These are phyloP conservation scores for Suhomyces maxii DNA, from an alignment of 1,139 yeast genomes.

Conservation along the genomic window DNA sequence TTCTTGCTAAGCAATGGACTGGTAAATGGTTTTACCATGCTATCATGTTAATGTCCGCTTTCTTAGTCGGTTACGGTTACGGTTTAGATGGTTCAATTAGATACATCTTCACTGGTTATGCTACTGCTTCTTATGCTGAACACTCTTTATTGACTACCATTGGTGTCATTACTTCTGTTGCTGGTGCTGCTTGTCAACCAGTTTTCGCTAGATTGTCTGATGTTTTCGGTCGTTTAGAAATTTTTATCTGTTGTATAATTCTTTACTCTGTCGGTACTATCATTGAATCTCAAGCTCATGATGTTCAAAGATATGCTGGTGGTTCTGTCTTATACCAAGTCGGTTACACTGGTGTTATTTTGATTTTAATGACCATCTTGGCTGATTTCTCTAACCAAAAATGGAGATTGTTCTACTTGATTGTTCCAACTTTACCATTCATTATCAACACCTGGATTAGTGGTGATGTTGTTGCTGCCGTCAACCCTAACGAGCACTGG, in stretches of 20 bases:
- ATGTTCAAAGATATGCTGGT: constrained; percentile 23
- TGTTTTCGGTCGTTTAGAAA: constrained; percentile 23
- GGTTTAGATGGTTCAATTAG: constrained; percentile 25
- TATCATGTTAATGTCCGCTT: constrained; percentile 23
- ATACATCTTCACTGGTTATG: constrained; percentile 17
- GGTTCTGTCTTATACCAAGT: constrained; percentile 25
- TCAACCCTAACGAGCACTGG: constrained; percentile 20
- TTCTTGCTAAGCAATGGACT: constrained; percentile 31
- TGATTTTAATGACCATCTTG: constrained; percentile 19
- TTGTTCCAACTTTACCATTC: constrained; percentile 24
- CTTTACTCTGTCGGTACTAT: constrained; percentile 25
- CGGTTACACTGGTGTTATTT: constrained; percentile 23
- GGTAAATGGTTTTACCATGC: constrained; percentile 18
- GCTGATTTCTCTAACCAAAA: constrained; percentile 24
- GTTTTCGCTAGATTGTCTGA: constrained; percentile 24
- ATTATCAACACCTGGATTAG: constrained; percentile 26
- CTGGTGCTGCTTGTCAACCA: constrained; percentile 26
- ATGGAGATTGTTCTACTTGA: constrained; percentile 23
- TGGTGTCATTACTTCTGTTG: constrained; percentile 21
- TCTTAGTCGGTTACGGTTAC: constrained; percentile 32
- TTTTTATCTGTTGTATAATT: constrained; percentile 19
- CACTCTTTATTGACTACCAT: constrained; percentile 23
- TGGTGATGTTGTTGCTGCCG: constrained; percentile 19
- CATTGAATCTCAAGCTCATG: constrained; percentile 24
- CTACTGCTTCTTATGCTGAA: constrained; percentile 19